Base-by-base conservation (phyloP, 345 rosid genomes). In the Eucalyptus pumila region DNA sequence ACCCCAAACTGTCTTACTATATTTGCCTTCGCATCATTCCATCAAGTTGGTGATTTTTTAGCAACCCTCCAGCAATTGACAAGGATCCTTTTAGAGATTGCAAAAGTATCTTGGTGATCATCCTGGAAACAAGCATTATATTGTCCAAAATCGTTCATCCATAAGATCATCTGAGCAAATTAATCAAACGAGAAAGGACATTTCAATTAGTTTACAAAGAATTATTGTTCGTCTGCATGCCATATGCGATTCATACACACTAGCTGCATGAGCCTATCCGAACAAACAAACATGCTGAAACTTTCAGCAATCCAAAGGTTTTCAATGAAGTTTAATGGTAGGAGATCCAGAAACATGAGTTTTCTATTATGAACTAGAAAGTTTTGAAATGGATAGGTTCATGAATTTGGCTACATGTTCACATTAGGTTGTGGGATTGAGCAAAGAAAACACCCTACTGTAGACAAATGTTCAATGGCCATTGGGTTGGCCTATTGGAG, bases 401-500 rank as follows among this genome's bases (percentile, higher is more conserved):
- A 56, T 48, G 0, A 12, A 13, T 13, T 13, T 48, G 50, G 50
- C 50, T 48, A 48, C 15, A 48, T 56, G 30, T 60, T 1, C 11
- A 67, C 45, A 27, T 23, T 40, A 89, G 99, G 96, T 97, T 97
- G 83, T 56, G 98, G 99, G 50, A 96, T 96, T 86, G 98, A 96
- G 94, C 97, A 49, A 97, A 93, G 98, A 96, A 92, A 96, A 97
- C 95, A 95, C 99, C 90, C 94, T 96, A 88, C 94, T 96, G 88
- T 98, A 97, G 92, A 89, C 91, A 91, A 92, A 96, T 89, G 97
- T 96, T 48, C 51, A 95, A 65, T 97, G 99, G 99, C 98, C 99
- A 87, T 93, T 96, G 93, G 99, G 98, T 89, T 97, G 99, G 99
- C 99, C 98, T 17, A 94, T 95, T 85, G 99, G 98, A 92, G 98